Evolutionary conservation across 345 rosid species (phyloP).

Genomic region (Ricinus communis): DNA sequence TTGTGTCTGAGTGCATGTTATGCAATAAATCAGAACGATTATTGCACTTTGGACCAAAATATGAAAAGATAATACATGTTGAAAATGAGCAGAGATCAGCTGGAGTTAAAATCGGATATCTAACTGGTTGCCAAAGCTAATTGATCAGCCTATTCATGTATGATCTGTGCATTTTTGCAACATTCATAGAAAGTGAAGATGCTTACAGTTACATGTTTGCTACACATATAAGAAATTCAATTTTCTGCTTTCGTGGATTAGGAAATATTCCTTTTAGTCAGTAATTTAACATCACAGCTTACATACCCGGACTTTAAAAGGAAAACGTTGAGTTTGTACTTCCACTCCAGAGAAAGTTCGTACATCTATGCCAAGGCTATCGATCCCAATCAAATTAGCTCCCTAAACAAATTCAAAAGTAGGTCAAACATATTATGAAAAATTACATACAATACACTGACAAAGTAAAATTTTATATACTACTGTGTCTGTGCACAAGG

Average conservation of each 20-base stretch:
- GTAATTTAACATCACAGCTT: not conserved
- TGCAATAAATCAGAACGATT: not conserved
- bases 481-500: not conserved
- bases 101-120: not conserved
- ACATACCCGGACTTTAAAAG: slow-evolving; percentile 76
- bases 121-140: not conserved
- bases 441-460: not conserved
- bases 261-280: not conserved
- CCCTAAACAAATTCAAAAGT: slow-evolving; percentile 39
- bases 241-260: not conserved
- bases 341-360: slow-evolving; percentile 64
- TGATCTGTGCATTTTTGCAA: not conserved
- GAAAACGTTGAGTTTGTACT: slow-evolving; percentile 88
- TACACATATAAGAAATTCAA: not conserved
- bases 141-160: not conserved
- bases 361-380: slow-evolving; percentile 93
- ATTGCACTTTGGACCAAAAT: not conserved
- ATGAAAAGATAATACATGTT: too few relatives aligned
- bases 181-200: not conserved
- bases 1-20: not conserved
- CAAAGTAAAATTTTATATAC: not conserved
- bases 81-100: not conserved
- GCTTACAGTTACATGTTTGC: not conserved
- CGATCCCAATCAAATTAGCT: slow-evolving; percentile 76
- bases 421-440: slow-evolving; percentile 1